Percentiles rank a stretch among this genome's conserved stretches.
Evolutionary conservation across 257 asterid genomes (phyloP).

Genomic region (Linaria vulgaris): DNA sequence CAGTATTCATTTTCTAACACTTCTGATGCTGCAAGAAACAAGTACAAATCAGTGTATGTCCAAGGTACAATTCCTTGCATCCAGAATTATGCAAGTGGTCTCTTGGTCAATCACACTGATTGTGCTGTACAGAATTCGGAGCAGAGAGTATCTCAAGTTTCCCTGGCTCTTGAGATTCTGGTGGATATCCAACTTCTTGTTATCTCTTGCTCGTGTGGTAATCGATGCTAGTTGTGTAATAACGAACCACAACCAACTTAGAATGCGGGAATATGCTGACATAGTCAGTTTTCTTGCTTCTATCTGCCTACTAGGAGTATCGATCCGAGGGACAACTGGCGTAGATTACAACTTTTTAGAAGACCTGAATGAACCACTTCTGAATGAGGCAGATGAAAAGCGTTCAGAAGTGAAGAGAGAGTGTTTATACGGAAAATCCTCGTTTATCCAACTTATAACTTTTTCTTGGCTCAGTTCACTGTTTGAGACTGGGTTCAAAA

Average conservation of each 20-base stretch:
- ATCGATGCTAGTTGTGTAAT: slow-evolving; percentile 43
- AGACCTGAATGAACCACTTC: slow-evolving; percentile 52
- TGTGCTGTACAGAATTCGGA: slow-evolving; percentile 36
- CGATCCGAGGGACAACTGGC: slow-evolving; percentile 67
- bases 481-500: slow-evolving; percentile 68
- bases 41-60: slow-evolving; percentile 41
- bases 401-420: slow-evolving; percentile 39
- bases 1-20: slow-evolving; percentile 34
- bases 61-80: slow-evolving; percentile 36
- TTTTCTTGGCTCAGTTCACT: slow-evolving; percentile 93
- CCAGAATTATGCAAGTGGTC: slow-evolving; percentile 53
- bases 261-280: slow-evolving; percentile 48
- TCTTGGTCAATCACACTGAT: slow-evolving; percentile 62
- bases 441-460: slow-evolving; percentile 66
- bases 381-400: slow-evolving; percentile 47
- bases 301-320: slow-evolving; percentile 41
- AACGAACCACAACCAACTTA: slow-evolving; percentile 29
- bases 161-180: slow-evolving; percentile 74
- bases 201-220: slow-evolving; percentile 48
- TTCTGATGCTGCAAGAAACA: slow-evolving; percentile 35
- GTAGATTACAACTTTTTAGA: slow-evolving; percentile 22
- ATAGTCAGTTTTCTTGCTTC: slow-evolving; percentile 52
- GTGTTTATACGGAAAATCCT: slow-evolving; percentile 66
- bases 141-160: slow-evolving; percentile 35
- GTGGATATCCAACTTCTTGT: slow-evolving; percentile 74